Evolutionary conservation across 345 rosid species (phyloP).

Genomic region (Bruguiera parviflora): DNA sequence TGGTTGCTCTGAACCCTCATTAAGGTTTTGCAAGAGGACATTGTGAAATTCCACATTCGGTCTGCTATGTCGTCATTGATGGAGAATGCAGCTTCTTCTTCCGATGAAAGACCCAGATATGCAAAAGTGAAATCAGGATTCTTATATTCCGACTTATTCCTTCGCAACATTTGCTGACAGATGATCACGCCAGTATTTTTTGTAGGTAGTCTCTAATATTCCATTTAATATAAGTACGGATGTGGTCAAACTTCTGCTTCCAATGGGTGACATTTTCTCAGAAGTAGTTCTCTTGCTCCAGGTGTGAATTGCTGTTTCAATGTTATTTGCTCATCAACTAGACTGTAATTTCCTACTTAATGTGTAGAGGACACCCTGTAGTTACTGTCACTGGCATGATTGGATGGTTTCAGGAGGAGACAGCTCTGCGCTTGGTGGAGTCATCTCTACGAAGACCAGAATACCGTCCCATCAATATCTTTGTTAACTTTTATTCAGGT

Average conservation of each 20-base stretch:
- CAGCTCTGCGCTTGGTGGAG: conserved; percentile 3
- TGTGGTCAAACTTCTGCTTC: conserved; percentile 77
- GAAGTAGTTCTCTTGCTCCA: conserved; percentile 87
- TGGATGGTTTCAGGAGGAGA: not conserved
- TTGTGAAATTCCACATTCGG: conserved; percentile 67
- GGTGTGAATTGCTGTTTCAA: conserved; percentile 33
- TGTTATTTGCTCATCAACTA: not conserved
- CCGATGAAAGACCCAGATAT: conserved; percentile 24
- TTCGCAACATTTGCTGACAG: not conserved
- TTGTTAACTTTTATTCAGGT: not conserved
- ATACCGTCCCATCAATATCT: conserved; percentile 1
- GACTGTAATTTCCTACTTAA: not conserved
- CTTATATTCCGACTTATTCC: not conserved
- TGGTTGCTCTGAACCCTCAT: not conserved
- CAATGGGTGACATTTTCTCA: conserved; percentile 89
- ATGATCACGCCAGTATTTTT: not conserved
- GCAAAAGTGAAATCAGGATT: conserved; percentile 54
- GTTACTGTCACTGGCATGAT: not conserved
- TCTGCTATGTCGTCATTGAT: conserved; percentile 55
- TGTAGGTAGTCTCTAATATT: conserved; percentile 81
- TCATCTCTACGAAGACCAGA: not conserved
- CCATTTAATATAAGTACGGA: conserved; percentile 91
- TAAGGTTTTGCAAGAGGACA: conserved; percentile 86
- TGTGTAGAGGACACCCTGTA: not conserved
- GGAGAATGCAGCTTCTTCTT: conserved; percentile 27